Percentiles rank a stretch among this genome's conserved stretches.
Conservation (phyloP, 129 eudicot species). For the Flaveria bidentis region DNA sequence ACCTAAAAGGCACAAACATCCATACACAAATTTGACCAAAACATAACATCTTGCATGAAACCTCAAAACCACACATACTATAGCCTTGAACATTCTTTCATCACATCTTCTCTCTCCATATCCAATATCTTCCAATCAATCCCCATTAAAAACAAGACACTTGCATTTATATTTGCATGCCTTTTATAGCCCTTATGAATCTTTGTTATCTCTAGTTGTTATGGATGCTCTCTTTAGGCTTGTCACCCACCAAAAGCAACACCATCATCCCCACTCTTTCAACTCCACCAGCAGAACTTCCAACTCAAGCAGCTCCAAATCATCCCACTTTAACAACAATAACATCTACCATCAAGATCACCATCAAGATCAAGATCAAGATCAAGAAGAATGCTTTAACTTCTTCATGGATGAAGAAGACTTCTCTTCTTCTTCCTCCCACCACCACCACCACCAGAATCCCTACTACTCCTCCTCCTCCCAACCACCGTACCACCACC, state of each 20-base stretch:
- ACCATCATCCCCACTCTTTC: conserved; percentile 50
- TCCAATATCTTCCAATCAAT: conserved; percentile 20
- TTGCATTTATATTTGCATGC: conserved; percentile 21
- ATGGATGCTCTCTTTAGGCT: conserved; percentile 96
- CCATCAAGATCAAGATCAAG: conserved; percentile 34
- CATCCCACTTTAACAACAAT: conserved; percentile 44
- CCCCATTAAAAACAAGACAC: conserved; percentile 30
- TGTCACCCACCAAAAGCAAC: conserved; percentile 79
- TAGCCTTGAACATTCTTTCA: conserved; percentile 35
- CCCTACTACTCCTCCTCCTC: conserved; percentile 42
- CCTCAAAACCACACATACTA: conserved; percentile 22
- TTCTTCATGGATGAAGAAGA: conserved; percentile 92
- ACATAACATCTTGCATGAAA: conserved; percentile 31
- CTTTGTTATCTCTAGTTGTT: conserved; percentile 46
- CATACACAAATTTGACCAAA: conserved; percentile 23
- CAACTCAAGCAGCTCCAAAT: conserved; percentile 72
- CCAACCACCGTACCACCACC: conserved; percentile 36
- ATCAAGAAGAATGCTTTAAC: conserved; percentile 97
- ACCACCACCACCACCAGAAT: conserved; percentile 42
- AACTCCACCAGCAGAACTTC: conserved; percentile 66
- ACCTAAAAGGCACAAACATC: conserved; percentile 27
- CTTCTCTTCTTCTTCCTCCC: conserved; percentile 65
- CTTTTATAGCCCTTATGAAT: conserved; percentile 32
- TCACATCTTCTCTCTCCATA: conserved; percentile 27
- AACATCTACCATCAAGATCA: conserved; percentile 39